Conservation (phyloP, 176 grass and related monocot genomes). For the Carex scoparia region DNA sequence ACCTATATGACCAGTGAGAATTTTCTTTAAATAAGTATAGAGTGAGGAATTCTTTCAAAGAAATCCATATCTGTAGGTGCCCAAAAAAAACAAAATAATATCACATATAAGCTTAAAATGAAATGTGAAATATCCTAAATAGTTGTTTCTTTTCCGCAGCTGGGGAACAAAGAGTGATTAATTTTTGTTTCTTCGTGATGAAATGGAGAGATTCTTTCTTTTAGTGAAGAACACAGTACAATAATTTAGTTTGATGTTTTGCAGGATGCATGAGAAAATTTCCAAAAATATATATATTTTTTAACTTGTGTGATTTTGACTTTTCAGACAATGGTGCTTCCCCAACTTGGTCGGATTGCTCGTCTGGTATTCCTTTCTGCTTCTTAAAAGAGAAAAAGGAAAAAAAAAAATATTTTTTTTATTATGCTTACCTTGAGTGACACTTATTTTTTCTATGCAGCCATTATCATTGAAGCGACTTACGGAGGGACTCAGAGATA, state of each 20-base stretch:
- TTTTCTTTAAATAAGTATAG: background rate
- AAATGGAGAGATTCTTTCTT: background rate
- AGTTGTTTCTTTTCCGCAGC: background rate
- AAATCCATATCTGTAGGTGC: background rate
- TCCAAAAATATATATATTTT: background rate
- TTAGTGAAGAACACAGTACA: background rate
- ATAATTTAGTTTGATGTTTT: background rate
- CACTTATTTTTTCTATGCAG: constrained; percentile 37
- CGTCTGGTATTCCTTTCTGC: constrained; percentile 31
- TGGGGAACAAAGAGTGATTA: background rate
- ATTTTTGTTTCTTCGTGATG: background rate
- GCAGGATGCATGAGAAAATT: background rate
- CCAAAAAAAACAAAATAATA: background rate
- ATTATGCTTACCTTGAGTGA: background rate
- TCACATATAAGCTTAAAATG: background rate
- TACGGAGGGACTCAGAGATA: constrained; percentile 51
- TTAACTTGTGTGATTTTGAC: background rate
- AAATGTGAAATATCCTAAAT: background rate
- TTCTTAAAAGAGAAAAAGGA: constrained; percentile 1
- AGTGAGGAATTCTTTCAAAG: background rate
- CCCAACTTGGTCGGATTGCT: constrained; percentile 36
- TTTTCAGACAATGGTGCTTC: constrained; percentile 48
- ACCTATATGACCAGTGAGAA: background rate
- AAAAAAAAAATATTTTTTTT: background rate
- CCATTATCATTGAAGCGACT: constrained; percentile 66